A percentile compares a stretch with the other conserved stretches of the same genome.
Evolutionary conservation across 1,284 basidiomycete genomes (phyloP).

Genomic region (Boletellus deceptivus): DNA sequence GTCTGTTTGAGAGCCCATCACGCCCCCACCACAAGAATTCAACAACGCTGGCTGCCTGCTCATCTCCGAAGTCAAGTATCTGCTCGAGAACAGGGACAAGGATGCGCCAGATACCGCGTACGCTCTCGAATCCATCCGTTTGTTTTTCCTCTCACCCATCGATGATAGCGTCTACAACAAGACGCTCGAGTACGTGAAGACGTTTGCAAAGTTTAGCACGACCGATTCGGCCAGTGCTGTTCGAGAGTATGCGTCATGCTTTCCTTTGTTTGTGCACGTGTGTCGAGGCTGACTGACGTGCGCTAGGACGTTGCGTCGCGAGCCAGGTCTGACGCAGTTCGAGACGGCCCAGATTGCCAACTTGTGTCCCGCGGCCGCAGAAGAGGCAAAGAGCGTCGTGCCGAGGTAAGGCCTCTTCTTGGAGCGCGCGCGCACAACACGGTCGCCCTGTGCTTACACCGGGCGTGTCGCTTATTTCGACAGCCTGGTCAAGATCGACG

Average conservation of each 20-base stretch:
- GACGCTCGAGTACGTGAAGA: constrained; percentile 88
- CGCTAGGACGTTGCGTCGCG: constrained; percentile 66
- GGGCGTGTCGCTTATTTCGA: neutral
- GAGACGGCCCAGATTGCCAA: constrained; percentile 93
- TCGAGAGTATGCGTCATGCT: constrained; percentile 59
- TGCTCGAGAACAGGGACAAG: constrained; percentile 83
- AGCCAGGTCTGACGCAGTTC: constrained; percentile 80
- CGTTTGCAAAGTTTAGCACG: constrained; percentile 87
- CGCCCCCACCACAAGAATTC: constrained; percentile 57
- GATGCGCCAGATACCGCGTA: constrained; percentile 75
- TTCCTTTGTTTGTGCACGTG: too few relatives aligned
- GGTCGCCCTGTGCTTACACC: neutral
- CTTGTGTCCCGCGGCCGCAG: constrained; percentile 81
- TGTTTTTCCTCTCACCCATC: too few relatives aligned
- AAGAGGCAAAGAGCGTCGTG: constrained; percentile 89
- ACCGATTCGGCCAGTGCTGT: constrained; percentile 85
- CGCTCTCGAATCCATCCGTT: neutral
- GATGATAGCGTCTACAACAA: constrained; percentile 81
- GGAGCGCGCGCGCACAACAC: neutral
- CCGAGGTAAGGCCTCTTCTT: constrained; percentile 63
- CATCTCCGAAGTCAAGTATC: constrained; percentile 88
- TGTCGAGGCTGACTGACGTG: neutral
- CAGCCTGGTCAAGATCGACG: constrained; percentile 81
- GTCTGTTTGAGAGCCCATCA: neutral
- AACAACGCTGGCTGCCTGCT: constrained; percentile 88